Base-by-base conservation (phyloP, 108 stramenopile species). In the Schizochytrium sp. region DNA sequence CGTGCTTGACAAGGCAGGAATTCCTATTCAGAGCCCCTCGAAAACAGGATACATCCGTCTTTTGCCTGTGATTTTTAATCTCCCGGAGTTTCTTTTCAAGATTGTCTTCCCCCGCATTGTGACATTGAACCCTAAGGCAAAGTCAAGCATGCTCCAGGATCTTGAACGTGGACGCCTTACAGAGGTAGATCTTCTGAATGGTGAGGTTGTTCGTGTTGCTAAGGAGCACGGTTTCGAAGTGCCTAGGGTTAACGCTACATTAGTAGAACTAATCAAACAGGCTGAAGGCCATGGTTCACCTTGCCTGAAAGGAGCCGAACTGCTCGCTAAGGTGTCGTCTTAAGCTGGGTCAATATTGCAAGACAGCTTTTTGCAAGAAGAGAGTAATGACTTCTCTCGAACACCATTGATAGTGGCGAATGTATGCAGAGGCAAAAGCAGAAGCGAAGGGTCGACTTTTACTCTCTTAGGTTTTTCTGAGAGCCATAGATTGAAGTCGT, bases 51-150 rank as follows among this genome's bases (percentile, higher is more conserved):
- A 69, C 64, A 69, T 69, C 44, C 64, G 64, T 15, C 64, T 69
- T 12, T 44, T 69, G 12, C 64, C 64, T 15, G 7, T 13, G 42
- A 55, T 83, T 10, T 40, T 83, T 5, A n/a, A 8, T 38, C 47
- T 83, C 28, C 76, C 76, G 76, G n/a, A 83, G 15, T n/a, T 83
- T 53, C 5, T 83, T 38, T 83, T 83, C 53, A 83, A 83, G 2
- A 5, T 83, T 10, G 76, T 55, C 1, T 40, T 83, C 2, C 47
- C 47, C 0, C 55, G 13, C 28, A 28, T 83, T 55, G n/a, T 83
- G 50, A 83, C 49, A 38, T 5, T 83, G n/a, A 55, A 49, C 1
- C 76, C 76, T 8, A 83, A 17, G 0, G 76, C 76, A 5, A 83
- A 83, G 76, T 17, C 53, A 5, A 55, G 50, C 76, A 83, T 83